A percentile compares a stretch with the other conserved stretches of the same genome.
phyloP scores from a whole-genome alignment of 176 grass and related monocot species.

The Musa acuminata region DNA sequence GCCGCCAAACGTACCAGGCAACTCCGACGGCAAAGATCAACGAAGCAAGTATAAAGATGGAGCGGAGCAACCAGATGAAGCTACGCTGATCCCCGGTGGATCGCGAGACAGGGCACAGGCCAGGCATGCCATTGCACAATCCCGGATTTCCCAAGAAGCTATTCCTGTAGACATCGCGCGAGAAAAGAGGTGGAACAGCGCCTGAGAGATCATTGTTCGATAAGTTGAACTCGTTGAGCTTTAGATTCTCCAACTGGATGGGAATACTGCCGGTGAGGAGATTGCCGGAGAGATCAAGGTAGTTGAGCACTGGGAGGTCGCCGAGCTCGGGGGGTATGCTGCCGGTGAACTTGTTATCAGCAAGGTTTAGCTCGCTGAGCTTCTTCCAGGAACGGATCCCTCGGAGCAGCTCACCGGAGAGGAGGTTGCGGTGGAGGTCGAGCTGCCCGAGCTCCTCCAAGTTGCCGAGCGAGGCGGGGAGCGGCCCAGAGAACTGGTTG shows the following conservation, averaged over 20 bases:
- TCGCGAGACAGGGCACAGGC: constrained; percentile 27
- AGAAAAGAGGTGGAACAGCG: constrained; percentile 51
- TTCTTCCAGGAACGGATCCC: constrained; percentile 57
- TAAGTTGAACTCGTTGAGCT: constrained; percentile 70
- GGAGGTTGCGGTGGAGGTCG: constrained; percentile 56
- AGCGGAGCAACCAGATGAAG: constrained; percentile 52
- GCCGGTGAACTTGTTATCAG: constrained; percentile 43
- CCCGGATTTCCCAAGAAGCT: constrained; percentile 75
- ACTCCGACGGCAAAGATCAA: constrained; percentile 40
- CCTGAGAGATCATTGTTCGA: constrained; percentile 70
- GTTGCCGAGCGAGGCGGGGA: constrained; percentile 43
- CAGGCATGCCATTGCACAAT: constrained; percentile 36
- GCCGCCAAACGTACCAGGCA: constrained; percentile 57
- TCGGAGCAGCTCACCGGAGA: constrained; percentile 61
- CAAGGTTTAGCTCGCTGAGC: constrained; percentile 76
- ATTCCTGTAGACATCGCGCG: constrained; percentile 34
- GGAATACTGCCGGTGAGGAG: constrained; percentile 50
- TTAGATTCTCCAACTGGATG: constrained; percentile 60
- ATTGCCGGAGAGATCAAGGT: constrained; percentile 82
- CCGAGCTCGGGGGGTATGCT: constrained; percentile 77
- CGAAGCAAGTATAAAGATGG: constrained; percentile 44
- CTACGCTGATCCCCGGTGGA: background rate
- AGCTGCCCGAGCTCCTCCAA: constrained; percentile 56
- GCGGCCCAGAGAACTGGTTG: constrained; percentile 57
- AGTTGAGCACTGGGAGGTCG: constrained; percentile 70